Evolutionary conservation across 768 basidiomycete species (phyloP).

Genomic region (Phaeotremella skinneri): DNA sequence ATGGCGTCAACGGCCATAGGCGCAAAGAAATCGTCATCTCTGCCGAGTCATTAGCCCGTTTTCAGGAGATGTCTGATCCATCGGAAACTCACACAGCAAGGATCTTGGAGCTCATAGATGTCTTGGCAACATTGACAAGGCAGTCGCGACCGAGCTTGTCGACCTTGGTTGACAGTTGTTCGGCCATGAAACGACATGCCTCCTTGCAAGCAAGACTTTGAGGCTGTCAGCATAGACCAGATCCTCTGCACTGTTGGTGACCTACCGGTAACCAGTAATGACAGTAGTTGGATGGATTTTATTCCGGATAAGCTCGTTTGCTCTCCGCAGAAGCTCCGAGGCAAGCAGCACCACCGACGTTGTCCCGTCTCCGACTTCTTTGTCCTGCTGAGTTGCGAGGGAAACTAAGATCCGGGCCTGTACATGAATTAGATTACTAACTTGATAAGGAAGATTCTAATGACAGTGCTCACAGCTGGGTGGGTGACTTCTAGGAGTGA

Average conservation of each 20-base stretch:
- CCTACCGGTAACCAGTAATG: slow-evolving; percentile 86
- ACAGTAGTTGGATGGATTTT: slow-evolving; percentile 99
- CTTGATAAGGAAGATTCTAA: not conserved
- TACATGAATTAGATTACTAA: not conserved
- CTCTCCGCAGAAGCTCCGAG: slow-evolving; percentile 91
- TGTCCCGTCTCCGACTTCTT: slow-evolving; percentile 98
- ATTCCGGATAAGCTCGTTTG: slow-evolving; percentile 95
- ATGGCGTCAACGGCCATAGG: slow-evolving; percentile 99
- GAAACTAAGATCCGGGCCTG: slow-evolving; percentile 84
- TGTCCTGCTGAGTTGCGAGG: slow-evolving; percentile 98
- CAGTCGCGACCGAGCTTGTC: slow-evolving; percentile 88
- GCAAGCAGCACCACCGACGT: slow-evolving; percentile 98
- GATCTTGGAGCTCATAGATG: slow-evolving; percentile 98
- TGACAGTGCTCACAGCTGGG: slow-evolving; percentile 66
- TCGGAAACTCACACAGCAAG: slow-evolving; percentile 75
- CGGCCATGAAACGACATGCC: slow-evolving; percentile 96
- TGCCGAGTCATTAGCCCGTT: slow-evolving; percentile 45
- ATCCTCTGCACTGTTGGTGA: not conserved
- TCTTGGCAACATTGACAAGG: slow-evolving; percentile 93
- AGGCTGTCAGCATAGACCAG: slow-evolving; percentile 10
- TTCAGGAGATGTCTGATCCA: not conserved
- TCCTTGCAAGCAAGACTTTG: slow-evolving; percentile 82
- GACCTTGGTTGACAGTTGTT: slow-evolving; percentile 92
- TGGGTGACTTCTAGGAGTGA: slow-evolving; percentile 90
- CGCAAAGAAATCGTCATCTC: slow-evolving; percentile 95